Percentiles rank a stretch among this genome's conserved stretches.
phyloP scores from a whole-genome alignment of 2,329 filamentous ascomycete species.

The Cercospora nicotianae region DNA sequence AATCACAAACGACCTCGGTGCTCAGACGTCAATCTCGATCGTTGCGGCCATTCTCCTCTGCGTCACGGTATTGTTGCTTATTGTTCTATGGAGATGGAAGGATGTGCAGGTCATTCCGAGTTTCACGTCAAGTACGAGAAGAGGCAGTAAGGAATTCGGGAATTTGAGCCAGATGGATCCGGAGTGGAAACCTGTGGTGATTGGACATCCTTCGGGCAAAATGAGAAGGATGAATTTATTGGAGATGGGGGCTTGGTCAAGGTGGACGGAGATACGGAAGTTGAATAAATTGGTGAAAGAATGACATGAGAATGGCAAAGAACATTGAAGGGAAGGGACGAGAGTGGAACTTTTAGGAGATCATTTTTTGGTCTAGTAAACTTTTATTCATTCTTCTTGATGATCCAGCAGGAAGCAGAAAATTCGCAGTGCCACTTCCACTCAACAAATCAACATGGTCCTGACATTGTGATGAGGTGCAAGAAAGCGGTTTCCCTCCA shows the following conservation, averaged over 20 bases:
- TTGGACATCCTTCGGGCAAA: conserved; percentile 70
- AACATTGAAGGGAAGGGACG: neutral
- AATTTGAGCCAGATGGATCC: conserved; percentile 51
- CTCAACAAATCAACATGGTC: neutral
- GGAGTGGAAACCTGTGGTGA: conserved; percentile 68
- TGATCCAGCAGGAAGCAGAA: no score
- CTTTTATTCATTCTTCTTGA: neutral
- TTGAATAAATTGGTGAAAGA: conserved; percentile 44
- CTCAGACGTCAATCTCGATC: conserved; percentile 66
- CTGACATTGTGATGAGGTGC: no score
- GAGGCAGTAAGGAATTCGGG: conserved; percentile 43
- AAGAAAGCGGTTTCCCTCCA: neutral
- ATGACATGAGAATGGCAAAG: neutral
- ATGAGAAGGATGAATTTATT: conserved; percentile 69
- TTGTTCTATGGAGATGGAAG: conserved; percentile 64
- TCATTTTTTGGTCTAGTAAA: neutral
- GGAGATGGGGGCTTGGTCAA: conserved; percentile 65
- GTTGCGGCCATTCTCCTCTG: conserved; percentile 66
- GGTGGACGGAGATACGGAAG: conserved; percentile 69
- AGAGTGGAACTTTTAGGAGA: neutral
- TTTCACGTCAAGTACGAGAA: conserved; percentile 45
- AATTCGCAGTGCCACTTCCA: neutral
- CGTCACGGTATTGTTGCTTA: conserved; percentile 63
- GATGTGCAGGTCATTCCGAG: conserved; percentile 67
- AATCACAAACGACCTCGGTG: conserved; percentile 64